These are phyloP conservation scores for Tetrahymena borealis DNA, from an alignment of 73 alveolate species.

Conservation along the genomic window DNA sequence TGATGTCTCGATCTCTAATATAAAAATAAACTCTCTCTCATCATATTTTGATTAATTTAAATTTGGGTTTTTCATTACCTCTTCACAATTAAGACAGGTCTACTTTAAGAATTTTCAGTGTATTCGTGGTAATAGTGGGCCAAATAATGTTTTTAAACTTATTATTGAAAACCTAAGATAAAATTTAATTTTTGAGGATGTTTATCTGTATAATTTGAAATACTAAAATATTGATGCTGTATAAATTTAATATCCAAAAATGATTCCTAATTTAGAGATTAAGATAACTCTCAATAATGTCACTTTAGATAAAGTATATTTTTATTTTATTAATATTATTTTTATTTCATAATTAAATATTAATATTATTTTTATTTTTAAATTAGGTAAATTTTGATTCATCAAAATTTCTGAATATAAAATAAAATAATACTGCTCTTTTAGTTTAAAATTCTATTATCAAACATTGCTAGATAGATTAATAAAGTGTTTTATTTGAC, in stretches of 20 bases:
- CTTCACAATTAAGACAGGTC: neutral
- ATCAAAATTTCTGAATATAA: neutral
- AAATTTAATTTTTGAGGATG: neutral
- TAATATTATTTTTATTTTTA: neutral
- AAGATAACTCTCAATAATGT: too few relatives aligned
- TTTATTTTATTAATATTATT: neutral
- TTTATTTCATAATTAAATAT: neutral
- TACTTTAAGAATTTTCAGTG: neutral
- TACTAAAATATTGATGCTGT: too few relatives aligned
- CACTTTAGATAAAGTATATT: too few relatives aligned
- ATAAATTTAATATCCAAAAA: too few relatives aligned
- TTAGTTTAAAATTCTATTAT: neutral
- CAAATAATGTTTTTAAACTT: neutral
- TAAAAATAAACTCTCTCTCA: neutral
- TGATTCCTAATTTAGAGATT: too few relatives aligned
- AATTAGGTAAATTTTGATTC: neutral
- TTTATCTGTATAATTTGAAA: neutral
- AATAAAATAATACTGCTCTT: neutral
- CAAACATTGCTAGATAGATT: neutral
- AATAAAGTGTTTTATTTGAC: neutral
- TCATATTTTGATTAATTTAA: neutral
- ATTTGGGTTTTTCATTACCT: neutral
- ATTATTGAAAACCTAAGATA: neutral
- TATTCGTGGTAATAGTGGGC: neutral
- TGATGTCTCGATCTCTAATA: neutral